Base-by-base conservation (phyloP, 805 yeast genomes). In the Maudiozyma bulderi region DNA sequence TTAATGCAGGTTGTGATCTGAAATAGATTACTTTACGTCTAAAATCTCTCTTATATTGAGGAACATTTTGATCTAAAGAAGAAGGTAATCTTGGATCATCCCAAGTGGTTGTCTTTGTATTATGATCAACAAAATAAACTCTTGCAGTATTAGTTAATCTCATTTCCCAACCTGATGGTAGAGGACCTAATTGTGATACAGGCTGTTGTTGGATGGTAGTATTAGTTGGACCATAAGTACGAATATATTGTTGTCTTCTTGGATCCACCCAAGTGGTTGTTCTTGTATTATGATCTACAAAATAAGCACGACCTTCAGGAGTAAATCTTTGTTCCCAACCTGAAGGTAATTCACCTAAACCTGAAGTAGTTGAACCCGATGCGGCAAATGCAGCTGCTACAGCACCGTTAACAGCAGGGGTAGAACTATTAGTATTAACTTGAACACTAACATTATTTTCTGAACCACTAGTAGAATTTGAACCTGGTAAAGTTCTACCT, bases 201-300 rank as follows among this genome's bases (percentile, higher is more conserved):
- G 98, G 96, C 73, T 93, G 99, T 60, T 93, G 98, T 71, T 90
- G 96, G 57, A 91, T 88, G 20, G 96, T 88, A 5, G 96, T 84
- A 60, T 81, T 71, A 53, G 76, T 75, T 69, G 78, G 90, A 30
- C 96, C 98, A 67, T 86, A 89, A 53, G 95, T 88, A 66, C 97
- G 84, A 59, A 93, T 93, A 68, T 88, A 93, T 72, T 93, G 99
- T 71, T 93, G 99, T 69, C 99, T 82, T 70, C 99, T 81, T 56
- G 99, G 99, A 68, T 93, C 99, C 44, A 93, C 99, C 99, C 99
- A 93, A 10, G 99, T 93, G 3, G 99, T 93, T 1, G 99, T 93
- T 68, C 99, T 80, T n/a, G 99, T 93, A 68, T 93, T 93, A 72
- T 93, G 99, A 68, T 93, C 99, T 45, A 93, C 99, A 67, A 90